Evolutionary conservation across 768 basidiomycete species (phyloP).

Genomic region (Obba rivulosa): DNA sequence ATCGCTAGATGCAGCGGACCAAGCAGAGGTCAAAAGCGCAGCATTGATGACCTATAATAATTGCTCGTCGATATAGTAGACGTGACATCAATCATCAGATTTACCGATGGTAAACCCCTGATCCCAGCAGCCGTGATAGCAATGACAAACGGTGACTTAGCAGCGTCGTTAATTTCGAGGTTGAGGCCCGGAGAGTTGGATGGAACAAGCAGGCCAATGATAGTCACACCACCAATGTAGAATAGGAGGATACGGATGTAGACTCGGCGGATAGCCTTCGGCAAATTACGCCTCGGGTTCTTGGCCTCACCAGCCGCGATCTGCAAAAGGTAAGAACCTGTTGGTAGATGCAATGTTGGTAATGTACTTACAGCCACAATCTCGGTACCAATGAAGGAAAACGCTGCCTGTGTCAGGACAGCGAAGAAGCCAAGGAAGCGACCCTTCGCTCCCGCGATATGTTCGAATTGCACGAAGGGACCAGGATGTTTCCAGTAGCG

Average conservation of each 20-base stretch:
- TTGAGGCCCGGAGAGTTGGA: constrained; percentile 54
- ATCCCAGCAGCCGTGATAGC: constrained; percentile 87
- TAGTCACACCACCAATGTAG: constrained; percentile 47
- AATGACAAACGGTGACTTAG: constrained; percentile 82
- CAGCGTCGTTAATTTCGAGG: constrained; percentile 44
- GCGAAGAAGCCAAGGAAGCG: constrained; percentile 71
- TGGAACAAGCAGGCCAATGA: constrained; percentile 83
- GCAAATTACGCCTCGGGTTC: constrained; percentile 72
- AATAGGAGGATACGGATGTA: constrained; percentile 78
- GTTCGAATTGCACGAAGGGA: constrained; percentile 70
- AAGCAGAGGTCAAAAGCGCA: constrained; percentile 81
- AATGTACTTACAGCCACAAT: constrained; percentile 70
- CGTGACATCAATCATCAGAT: constrained; percentile 22
- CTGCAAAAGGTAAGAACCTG: no score
- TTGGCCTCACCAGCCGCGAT: constrained; percentile 89
- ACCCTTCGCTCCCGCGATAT: constrained; percentile 64
- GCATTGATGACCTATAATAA: constrained; percentile 66
- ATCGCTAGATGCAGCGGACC: constrained; percentile 89
- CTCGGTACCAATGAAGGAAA: constrained; percentile 92
- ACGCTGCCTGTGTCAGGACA: constrained; percentile 82
- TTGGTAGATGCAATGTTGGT: neutral
- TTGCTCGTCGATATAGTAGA: neutral
- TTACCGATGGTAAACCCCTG: constrained; percentile 71
- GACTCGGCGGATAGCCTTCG: constrained; percentile 53
- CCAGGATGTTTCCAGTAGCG: constrained; percentile 88